These are phyloP conservation scores for Colletotrichum sp. DNA, from an alignment of 2,329 filamentous ascomycete genomes.

Conservation along the genomic window DNA sequence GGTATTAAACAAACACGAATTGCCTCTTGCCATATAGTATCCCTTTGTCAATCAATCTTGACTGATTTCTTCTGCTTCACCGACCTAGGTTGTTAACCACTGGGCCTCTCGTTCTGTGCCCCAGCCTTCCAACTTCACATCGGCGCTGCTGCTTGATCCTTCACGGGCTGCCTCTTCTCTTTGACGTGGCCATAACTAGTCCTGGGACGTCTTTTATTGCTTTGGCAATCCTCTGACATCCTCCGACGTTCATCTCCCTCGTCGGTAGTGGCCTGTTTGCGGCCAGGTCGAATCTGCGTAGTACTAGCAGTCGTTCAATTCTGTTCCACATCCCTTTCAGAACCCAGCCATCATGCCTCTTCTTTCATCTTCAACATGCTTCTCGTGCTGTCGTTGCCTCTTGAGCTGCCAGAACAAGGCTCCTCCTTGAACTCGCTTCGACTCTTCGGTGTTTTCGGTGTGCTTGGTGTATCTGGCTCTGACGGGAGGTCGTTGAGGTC, in stretches of 20 bases:
- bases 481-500: background rate
- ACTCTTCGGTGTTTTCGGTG: background rate
- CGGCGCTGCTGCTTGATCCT: background rate
- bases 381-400: background rate
- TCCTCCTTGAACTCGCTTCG: background rate
- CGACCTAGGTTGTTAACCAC: background rate
- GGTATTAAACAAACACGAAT: background rate
- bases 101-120: background rate
- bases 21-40: background rate
- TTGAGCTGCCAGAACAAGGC: background rate
- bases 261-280: background rate
- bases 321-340: fast-evolving
- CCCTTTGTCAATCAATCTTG: background rate
- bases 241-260: background rate
- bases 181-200: background rate
- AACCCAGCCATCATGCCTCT: background rate
- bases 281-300: background rate
- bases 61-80: background rate
- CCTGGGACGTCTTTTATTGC: background rate
- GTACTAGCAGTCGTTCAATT: fast-evolving
- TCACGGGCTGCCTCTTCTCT: fast-evolving
- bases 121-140: background rate
- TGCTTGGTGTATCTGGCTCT: background rate
- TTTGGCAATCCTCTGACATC: fast-evolving
- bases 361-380: background rate